phyloP scores from a whole-genome alignment of 202 grass and related monocot species.

The Bolboschoenoplectus hybrid region DNA sequence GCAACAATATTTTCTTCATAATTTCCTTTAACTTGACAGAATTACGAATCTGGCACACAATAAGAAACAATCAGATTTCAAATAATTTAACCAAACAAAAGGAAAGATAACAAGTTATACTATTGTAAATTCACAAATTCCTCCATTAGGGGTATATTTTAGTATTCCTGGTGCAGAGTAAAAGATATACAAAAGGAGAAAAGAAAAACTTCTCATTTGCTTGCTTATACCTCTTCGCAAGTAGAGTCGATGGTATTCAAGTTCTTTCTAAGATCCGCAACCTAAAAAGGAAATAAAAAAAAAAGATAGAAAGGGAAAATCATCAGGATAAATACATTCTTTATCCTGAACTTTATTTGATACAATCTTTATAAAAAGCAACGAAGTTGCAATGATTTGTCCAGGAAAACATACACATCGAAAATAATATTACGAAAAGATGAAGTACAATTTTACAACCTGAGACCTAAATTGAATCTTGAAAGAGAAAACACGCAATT shows the following conservation, averaged over 20 bases:
- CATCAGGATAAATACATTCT: constrained; percentile 26
- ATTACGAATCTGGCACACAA: constrained; percentile 69
- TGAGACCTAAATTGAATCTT: constrained; percentile 99
- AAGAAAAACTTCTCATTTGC: not conserved
- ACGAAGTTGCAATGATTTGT: constrained; percentile 2
- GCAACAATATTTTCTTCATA: constrained; percentile 97
- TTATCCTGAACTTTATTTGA: constrained; percentile 6
- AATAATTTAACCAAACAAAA: constrained; percentile 26
- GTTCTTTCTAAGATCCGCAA: constrained; percentile 82
- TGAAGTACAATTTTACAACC: constrained; percentile 42
- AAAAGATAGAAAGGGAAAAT: constrained; percentile 15
- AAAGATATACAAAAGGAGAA: not conserved
- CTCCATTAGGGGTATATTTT: constrained; percentile 14
- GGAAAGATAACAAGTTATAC: constrained; percentile 28
- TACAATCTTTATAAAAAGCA: not conserved
- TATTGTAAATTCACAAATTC: not conserved
- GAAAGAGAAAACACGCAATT: constrained; percentile 94
- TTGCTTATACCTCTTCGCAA: constrained; percentile 66
- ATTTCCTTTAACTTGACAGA: constrained; percentile 97
- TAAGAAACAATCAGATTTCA: constrained; percentile 30
- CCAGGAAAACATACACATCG: constrained; percentile 3
- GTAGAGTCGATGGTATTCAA: constrained; percentile 84
- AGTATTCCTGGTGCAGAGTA: not conserved
- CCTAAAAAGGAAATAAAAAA: constrained; percentile 39
- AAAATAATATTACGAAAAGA: constrained; percentile 21